These are phyloP conservation scores for Thozetella sp. DNA, from an alignment of 495 filamentous ascomycete species.

Conservation along the genomic window DNA sequence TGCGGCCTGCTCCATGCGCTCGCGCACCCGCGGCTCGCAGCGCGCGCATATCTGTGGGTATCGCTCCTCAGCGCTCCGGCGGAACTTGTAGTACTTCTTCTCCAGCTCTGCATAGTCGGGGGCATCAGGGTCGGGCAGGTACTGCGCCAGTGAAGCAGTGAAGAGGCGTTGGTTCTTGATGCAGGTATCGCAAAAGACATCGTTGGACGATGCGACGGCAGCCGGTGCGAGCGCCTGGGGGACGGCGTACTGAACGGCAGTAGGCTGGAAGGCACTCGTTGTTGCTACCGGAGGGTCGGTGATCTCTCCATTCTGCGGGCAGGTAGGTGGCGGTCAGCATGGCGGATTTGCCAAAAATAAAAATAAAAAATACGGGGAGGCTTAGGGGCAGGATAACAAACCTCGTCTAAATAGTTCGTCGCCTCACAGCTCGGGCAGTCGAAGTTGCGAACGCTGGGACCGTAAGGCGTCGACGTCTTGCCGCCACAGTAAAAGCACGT, in stretches of 20 bases:
- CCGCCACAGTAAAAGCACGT: conserved; percentile 78
- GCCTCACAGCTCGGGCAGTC: conserved; percentile 75
- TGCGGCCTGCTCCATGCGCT: conserved; percentile 64
- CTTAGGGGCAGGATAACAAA: conserved; percentile 23
- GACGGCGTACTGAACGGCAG: conserved; percentile 36
- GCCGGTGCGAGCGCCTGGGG: conserved; percentile 27
- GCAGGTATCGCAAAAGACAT: conserved; percentile 76
- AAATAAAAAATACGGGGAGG: neutral
- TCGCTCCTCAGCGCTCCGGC: conserved; percentile 65
- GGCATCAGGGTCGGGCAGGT: conserved; percentile 71
- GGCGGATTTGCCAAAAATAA: neutral
- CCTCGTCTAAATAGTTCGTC: conserved; percentile 78
- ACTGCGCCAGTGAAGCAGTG: conserved; percentile 63
- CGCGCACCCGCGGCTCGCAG: conserved; percentile 68
- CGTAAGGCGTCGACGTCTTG: conserved; percentile 56
- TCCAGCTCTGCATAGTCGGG: conserved; percentile 55
- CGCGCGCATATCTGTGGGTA: conserved; percentile 84
- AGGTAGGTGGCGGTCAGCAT: neutral
- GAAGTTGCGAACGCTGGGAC: conserved; percentile 59
- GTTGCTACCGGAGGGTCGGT: conserved; percentile 77
- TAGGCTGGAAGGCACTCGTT: conserved; percentile 27
- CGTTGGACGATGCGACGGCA: conserved; percentile 25
- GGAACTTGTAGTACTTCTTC: conserved; percentile 59
- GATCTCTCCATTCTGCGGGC: conserved; percentile 72
- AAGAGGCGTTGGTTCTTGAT: conserved; percentile 81